Percentiles rank a stretch among this genome's conserved stretches.
Evolutionary conservation across 2,329 filamentous ascomycete species (phyloP).

Genomic region (Stemphylium vesicarium): DNA sequence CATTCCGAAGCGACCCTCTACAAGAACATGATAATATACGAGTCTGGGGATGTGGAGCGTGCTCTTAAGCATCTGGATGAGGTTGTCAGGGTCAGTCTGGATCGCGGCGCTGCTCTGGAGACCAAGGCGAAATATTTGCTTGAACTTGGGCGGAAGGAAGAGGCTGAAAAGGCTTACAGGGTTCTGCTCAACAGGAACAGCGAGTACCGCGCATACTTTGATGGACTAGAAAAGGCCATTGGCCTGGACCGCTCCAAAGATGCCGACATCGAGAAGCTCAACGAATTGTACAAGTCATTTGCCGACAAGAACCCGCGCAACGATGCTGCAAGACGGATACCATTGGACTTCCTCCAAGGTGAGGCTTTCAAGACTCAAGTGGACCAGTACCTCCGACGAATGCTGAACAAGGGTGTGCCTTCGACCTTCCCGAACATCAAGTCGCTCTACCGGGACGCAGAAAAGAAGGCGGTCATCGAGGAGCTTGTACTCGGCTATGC

Average conservation of each 20-base stretch:
- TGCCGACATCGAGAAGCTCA: constrained; percentile 71
- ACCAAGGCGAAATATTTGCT: constrained; percentile 83
- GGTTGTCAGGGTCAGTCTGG: constrained; percentile 77
- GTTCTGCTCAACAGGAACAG: constrained; percentile 83
- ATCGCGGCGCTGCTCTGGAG: constrained; percentile 86
- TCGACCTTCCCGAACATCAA: constrained; percentile 98
- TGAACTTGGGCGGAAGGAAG: constrained; percentile 75
- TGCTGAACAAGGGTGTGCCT: constrained; percentile 90
- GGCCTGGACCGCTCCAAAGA: constrained; percentile 67
- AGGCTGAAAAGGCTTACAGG: constrained; percentile 82
- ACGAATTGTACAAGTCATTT: constrained; percentile 81
- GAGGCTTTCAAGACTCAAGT: constrained; percentile 81
- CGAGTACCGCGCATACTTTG: constrained; percentile 87
- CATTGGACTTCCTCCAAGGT: constrained; percentile 83
- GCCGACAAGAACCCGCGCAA: constrained; percentile 80
- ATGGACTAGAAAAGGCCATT: constrained; percentile 73
- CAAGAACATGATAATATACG: constrained; percentile 93
- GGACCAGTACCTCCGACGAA: constrained; percentile 77
- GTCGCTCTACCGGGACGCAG: constrained; percentile 79
- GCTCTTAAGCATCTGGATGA: constrained; percentile 86
- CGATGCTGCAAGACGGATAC: constrained; percentile 84
- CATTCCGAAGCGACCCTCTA: constrained; percentile 94
- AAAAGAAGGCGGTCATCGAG: constrained; percentile 79
- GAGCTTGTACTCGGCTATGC: constrained; percentile 81
- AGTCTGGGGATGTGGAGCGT: constrained; percentile 80